Evolutionary conservation across 768 basidiomycete species (phyloP).

Genomic region (Coprinopsis cinerea): DNA sequence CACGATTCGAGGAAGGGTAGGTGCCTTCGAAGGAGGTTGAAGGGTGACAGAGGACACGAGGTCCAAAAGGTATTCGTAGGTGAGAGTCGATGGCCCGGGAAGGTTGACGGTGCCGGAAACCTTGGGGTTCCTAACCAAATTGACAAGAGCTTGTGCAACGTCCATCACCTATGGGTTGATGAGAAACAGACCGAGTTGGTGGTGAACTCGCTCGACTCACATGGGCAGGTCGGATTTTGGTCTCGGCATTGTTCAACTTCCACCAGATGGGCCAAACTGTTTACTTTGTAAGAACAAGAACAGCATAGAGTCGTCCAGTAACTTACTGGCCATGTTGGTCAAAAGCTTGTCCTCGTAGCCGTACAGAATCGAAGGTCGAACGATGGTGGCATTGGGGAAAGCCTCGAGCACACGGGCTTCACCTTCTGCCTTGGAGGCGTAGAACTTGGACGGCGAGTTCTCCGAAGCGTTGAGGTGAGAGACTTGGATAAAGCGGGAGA

Average conservation of each 20-base stretch:
- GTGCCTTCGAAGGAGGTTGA: constrained; percentile 63
- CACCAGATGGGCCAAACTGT: constrained; percentile 80
- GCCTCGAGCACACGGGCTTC: constrained; percentile 80
- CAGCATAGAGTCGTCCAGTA: not conserved
- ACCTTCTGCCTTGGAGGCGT: constrained; percentile 84
- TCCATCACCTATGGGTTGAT: constrained; percentile 68
- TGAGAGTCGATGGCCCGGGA: constrained; percentile 84
- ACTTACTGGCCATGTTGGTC: constrained; percentile 85
- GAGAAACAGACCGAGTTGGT: too few relatives aligned
- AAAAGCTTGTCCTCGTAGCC: constrained; percentile 95
- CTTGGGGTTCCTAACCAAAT: constrained; percentile 60
- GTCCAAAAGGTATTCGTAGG: constrained; percentile 73
- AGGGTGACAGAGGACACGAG: constrained; percentile 79
- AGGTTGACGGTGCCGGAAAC: constrained; percentile 68
- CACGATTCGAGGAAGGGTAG: constrained; percentile 68
- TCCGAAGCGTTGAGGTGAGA: constrained; percentile 90
- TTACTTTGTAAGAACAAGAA: constrained; percentile 2
- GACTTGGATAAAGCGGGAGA: constrained; percentile 85
- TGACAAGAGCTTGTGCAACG: constrained; percentile 87
- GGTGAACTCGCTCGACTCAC: constrained; percentile 41
- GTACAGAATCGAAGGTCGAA: constrained; percentile 80
- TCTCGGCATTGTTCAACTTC: constrained; percentile 86
- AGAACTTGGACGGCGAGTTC: constrained; percentile 75
- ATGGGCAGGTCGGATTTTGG: constrained; percentile 87
- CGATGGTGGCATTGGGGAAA: constrained; percentile 83